Base-by-base conservation (phyloP, 2,329 filamentous ascomycete species). In the Exutisphaerella laricina region DNA sequence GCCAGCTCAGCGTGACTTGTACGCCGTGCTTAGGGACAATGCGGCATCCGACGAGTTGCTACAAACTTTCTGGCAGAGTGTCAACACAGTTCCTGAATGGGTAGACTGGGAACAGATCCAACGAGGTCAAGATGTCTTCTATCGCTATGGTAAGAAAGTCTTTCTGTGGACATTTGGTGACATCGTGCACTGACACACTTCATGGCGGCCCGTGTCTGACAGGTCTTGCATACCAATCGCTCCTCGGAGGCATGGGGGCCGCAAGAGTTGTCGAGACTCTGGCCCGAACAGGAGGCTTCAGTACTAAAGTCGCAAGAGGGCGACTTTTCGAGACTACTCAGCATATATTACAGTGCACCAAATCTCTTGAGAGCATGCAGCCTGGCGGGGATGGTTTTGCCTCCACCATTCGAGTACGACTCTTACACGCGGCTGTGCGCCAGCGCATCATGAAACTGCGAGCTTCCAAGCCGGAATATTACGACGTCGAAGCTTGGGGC, bases 71-170 rank as follows among this genome's bases (percentile, higher is more conserved):
- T 89, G 84, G 85, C 60, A 65, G 0, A 71, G 88, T 57, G 70
- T 84, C 43, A 82, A 79, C 44, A 79, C 74, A 0, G 65, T 87
- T 3, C 85, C 85, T 0, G 70, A 75, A 84, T 89, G 84, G 84
- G 85, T 89, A 2, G 79, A 88, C 59, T 89, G 84, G 84, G 74
- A 75, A 2, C 83, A 88, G 58, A 82, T 90, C 43, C 70, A 74
- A 46, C 72, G 85, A 56, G 85, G 85, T 0, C 85, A 90, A 59
- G 77, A 84, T 53, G 77, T 88, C 0, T 87, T 88, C 57, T 88
- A 86, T 61, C 77, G 85, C 25, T 89, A 88, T 61, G n/a, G n/a
- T n/a, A n/a, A n/a, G n/a, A n/a, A n/a, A n/a, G n/a, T n/a, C n/a
- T n/a, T n/a, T n/a, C n/a, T n/a, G n/a, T n/a, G n/a, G n/a, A n/a